Evolutionary conservation across 768 basidiomycete genomes (phyloP), one percentile per base, ranked within the genome.

Genomic region (Panaeolus cyanescens): DNA sequence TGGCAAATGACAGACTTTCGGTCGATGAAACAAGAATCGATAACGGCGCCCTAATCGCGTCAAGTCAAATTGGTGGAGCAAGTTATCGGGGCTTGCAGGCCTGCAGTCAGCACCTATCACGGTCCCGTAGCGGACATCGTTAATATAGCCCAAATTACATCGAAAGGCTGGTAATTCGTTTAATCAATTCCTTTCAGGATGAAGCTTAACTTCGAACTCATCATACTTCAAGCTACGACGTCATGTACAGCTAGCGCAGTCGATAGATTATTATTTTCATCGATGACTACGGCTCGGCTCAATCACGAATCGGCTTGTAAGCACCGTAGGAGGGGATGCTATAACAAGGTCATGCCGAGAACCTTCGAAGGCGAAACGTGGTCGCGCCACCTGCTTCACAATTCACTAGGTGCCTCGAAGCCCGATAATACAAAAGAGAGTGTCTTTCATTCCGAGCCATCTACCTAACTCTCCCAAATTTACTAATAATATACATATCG

Each of bases 311-410:
- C 45, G 30, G 45, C 22, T 50, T 50, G n/a, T n/a, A n/a, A n/a
- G n/a, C n/a, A 50, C 39, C 4, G 39, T 42, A 20, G 7, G 19
- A 42, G 19, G 6, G 12, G 12, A 4, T 25, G 30, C 17, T 9
- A 13, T 28, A 22, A 13, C 45, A 50, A 15, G 45, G 15, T 42
- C 40, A 22, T 28, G 45, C 25, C 25, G 30, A 50, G 45, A 28
- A 50, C 45, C 25, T 50, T 50, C 45, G 25, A 50, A 28, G 2
- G 22, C 25, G 25, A 50, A 50, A 50, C 45, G 45, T 50, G 45
- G 45, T 50, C 45, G 45, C 45, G 45, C 45, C 45, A 50, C 45
- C 45, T 50, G 30, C 45, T 12, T 50, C 45, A 50, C 45, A n/a
- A n/a, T n/a, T n/a, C n/a, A n/a, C 45, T 50, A 22, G 25, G 1